Conservation (phyloP, 1,139 yeast species). For the Yamadazyma buinensis region DNA sequence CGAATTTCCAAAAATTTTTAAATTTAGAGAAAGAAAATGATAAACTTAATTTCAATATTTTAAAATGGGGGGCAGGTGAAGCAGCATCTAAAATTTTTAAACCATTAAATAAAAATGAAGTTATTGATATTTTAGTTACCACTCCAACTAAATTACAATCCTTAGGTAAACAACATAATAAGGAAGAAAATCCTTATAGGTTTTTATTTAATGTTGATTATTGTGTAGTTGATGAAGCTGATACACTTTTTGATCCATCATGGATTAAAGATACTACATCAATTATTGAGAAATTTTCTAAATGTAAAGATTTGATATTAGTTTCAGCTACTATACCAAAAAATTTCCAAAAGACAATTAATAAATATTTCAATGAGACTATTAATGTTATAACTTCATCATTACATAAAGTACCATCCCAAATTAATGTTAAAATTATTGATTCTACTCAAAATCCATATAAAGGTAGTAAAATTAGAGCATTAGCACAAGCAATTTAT, state of each 20-base stretch:
- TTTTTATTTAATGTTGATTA: conserved; percentile 47
- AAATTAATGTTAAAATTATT: conserved; percentile 66
- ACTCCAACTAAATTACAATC: conserved; percentile 64
- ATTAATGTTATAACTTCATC: conserved; percentile 72
- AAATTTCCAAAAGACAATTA: conserved; percentile 63
- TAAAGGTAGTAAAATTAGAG: conserved; percentile 77
- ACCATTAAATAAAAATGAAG: conserved; percentile 41
- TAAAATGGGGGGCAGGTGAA: conserved; percentile 57
- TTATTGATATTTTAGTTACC: conserved; percentile 70
- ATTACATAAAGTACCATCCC: conserved; percentile 76
- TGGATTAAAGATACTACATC: conserved; percentile 68
- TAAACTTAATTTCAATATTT: conserved; percentile 40
- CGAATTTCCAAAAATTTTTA: conserved; percentile 21
- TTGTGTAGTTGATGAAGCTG: conserved; percentile 92
- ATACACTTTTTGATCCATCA: conserved; percentile 81
- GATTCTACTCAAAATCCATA: conserved; percentile 77
- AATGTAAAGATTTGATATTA: conserved; percentile 61
- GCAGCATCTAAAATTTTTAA: conserved; percentile 48
- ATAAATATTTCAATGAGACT: conserved; percentile 57
- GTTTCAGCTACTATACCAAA: conserved; percentile 91
- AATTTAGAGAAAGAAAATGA: conserved; percentile 21
- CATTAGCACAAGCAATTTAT: conserved; percentile 82
- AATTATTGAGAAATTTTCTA: conserved; percentile 50
- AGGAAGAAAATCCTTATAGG: conserved; percentile 46
- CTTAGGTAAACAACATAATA: conserved; percentile 40